Evolutionary conservation across 257 asterid species (phyloP), one percentile per base, ranked within the genome.

Genomic region (Catharanthus roseus): DNA sequence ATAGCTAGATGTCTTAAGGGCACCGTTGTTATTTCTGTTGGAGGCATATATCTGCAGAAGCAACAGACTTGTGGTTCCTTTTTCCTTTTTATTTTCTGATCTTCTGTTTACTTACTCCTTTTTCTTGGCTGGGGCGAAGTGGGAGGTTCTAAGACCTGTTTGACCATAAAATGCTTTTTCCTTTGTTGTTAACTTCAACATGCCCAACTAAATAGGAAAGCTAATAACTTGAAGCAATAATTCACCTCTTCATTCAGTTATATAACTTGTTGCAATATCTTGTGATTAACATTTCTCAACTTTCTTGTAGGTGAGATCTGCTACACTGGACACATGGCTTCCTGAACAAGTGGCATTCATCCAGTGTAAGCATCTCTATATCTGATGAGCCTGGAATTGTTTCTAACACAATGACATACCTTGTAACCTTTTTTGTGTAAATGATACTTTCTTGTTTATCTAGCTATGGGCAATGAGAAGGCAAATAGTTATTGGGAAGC

Each of bases 281-380:
- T 54, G 6, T 38, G 41, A 13, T 44, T 76, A 16, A 26, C 62
- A 28, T 68, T 73, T 42, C 80, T 72, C 79, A 49, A 23, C 75
- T 44, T 64, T 74, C 76, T 65, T 69, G 61, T 76, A 95, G 99
- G 99, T 95, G 81, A 87, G 99, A 82, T 95, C 99, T 79, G 98
- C 99, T 72, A 90, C 99, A 61, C 98, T 95, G 66, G 99, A 95
- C 72, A 95, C 99, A 54, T 95, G 99, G 99, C 97, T 95, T 79
- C 99, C 99, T 31, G 99, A 95, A 72, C 99, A 95, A 84, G 98
- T 95, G 82, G 86, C 93, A 75, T 95, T 95, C 81, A 95, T 95
- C 78, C 97, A 91, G 33, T 88, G 99, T 95, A 89, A 86, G 96
- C 5, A 42, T 53, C 75, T 66, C 67, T 69, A 34, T 58, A 56